phyloP scores from a whole-genome alignment of 208 protist species.

The Wallacemonas sp. region DNA sequence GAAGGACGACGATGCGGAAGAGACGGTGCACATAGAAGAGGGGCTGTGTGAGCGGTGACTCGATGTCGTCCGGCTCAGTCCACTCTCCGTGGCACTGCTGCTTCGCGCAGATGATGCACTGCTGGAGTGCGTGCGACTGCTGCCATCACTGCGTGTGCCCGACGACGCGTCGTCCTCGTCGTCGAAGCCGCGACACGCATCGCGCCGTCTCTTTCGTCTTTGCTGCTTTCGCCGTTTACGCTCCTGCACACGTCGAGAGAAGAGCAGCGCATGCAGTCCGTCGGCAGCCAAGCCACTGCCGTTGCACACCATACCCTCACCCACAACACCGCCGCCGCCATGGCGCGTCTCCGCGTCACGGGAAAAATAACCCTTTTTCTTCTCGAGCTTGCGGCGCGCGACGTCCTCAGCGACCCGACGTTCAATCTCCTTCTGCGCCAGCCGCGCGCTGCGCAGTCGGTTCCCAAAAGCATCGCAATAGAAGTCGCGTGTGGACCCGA shows the following conservation, averaged over 20 bases:
- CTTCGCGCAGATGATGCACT: too few species aligned
- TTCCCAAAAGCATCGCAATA: slow-evolving; percentile 75
- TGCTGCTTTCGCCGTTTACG: too few species aligned
- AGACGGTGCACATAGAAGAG: not conserved
- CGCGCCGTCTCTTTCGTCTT: too few species aligned
- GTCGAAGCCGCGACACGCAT: too few species aligned
- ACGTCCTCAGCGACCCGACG: slow-evolving; percentile 29
- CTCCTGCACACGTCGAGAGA: too few species aligned
- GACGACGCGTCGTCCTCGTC: too few species aligned
- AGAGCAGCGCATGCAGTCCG: not conserved
- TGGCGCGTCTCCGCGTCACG: slow-evolving; percentile 12
- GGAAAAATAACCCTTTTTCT: slow-evolving; percentile 68
- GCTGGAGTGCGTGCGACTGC: too few species aligned
- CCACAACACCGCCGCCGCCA: not conserved
- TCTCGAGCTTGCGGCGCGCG: slow-evolving; percentile 29
- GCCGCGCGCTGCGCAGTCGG: slow-evolving; percentile 69
- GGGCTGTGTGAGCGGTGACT: not conserved
- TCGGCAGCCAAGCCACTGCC: not conserved
- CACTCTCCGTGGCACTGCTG: too few species aligned
- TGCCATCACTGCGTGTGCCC: too few species aligned
- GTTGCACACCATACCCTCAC: not conserved
- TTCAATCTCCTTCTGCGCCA: slow-evolving; percentile 62
- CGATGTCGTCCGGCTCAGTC: not conserved
- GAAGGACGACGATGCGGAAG: not conserved
- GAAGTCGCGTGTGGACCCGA: slow-evolving; percentile 27